Evolutionary conservation across 2,329 filamentous ascomycete genomes (phyloP).

Genomic region (Claviceps citrina): DNA sequence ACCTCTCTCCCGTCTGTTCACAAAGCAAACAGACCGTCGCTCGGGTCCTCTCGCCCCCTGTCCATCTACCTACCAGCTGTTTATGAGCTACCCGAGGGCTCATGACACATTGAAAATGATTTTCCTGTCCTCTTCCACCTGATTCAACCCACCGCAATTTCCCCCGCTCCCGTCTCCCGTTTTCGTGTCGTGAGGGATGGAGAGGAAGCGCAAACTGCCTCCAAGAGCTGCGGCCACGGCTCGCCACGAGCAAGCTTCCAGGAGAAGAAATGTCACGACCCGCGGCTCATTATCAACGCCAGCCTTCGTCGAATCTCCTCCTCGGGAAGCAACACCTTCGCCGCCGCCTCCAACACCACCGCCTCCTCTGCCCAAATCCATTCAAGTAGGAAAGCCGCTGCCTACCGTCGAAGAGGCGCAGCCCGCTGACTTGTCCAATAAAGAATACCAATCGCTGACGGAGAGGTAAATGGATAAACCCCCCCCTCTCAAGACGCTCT

Average conservation of each 20-base stretch:
- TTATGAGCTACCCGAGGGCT: constrained; percentile 5
- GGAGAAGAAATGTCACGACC: constrained; percentile 43
- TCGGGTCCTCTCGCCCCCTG: background rate
- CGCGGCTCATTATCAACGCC: constrained; percentile 37
- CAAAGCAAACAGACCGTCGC: too few species aligned
- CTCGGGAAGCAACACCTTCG: constrained; percentile 19
- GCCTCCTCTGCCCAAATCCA: constrained; percentile 41
- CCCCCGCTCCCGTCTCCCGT: background rate
- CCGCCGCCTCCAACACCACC: constrained; percentile 19
- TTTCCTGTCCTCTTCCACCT: constrained; percentile 7
- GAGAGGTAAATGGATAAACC: constrained; percentile 40
- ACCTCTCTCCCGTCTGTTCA: too few species aligned
- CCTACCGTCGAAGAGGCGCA: constrained; percentile 57
- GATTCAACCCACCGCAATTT: background rate
- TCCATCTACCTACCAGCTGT: background rate
- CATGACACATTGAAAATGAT: constrained; percentile 20
- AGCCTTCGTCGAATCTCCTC: constrained; percentile 17
- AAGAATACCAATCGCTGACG: constrained; percentile 58
- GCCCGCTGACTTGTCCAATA: constrained; percentile 41
- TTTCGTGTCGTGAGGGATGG: constrained; percentile 27
- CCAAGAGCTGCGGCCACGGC: constrained; percentile 46
- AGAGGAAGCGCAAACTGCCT: constrained; percentile 50
- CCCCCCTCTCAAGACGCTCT: background rate
- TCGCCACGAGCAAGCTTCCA: constrained; percentile 42
- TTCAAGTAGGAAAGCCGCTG: constrained; percentile 51